Evolutionary conservation across 164 flowering plant species (phyloP).

Genomic region (Vitis amurensis): DNA sequence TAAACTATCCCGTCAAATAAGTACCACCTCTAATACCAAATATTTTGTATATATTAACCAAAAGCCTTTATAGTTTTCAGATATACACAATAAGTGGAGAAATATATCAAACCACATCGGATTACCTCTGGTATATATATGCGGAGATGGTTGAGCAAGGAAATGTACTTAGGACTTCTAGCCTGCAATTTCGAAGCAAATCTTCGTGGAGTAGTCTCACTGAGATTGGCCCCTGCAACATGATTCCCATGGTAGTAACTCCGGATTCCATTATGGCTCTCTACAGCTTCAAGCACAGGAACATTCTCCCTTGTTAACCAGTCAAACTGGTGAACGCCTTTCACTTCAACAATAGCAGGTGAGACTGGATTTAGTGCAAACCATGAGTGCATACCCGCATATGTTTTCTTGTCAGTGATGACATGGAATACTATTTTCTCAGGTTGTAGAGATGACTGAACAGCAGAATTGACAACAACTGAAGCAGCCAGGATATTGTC

Average conservation of each 20-base stretch:
- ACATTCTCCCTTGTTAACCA: slow-evolving; percentile 96
- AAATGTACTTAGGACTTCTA: slow-evolving; percentile 97
- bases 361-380: slow-evolving; percentile 86
- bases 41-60: background rate
- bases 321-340: slow-evolving; percentile 95
- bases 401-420: slow-evolving; percentile 98
- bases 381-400: slow-evolving; percentile 99
- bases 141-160: slow-evolving; percentile 92
- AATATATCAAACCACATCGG: background rate
- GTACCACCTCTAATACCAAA: too few relatives aligned
- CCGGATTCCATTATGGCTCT: slow-evolving; percentile 70
- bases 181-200: slow-evolving; percentile 91
- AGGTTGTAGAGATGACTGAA: slow-evolving; percentile 70
- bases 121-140: slow-evolving; percentile 97
- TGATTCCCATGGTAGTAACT: slow-evolving; percentile 92
- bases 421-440: slow-evolving; percentile 90
- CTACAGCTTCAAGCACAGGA: slow-evolving; percentile 97
- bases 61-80: background rate
- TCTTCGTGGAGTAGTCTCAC: slow-evolving; percentile 68
- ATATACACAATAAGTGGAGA: background rate
- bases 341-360: slow-evolving; percentile 92
- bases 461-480: slow-evolving; percentile 86
- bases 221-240: slow-evolving; percentile 72
- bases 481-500: slow-evolving; percentile 98
- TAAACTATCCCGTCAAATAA: too few relatives aligned